Evolutionary conservation across 176 grass and related monocot genomes (phyloP).

Genomic region (Ensete ventricosum): DNA sequence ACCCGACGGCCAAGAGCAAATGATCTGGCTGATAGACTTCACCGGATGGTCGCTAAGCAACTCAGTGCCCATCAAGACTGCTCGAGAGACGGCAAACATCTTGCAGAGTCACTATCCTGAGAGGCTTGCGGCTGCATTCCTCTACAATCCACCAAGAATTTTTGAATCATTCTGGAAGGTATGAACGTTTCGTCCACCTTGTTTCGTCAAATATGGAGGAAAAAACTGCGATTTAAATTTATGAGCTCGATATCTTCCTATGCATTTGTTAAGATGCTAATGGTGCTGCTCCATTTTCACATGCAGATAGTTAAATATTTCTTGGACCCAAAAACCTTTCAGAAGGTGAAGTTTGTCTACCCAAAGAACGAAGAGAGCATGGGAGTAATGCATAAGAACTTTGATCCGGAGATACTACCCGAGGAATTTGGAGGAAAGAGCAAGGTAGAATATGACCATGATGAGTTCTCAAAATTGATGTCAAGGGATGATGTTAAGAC

Average conservation of each 20-base stretch:
- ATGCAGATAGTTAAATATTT: slow-evolving; percentile 50
- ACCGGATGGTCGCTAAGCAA: slow-evolving; percentile 75
- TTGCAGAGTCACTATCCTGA: slow-evolving; percentile 89
- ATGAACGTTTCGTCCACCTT: neutral
- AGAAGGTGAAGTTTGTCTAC: slow-evolving; percentile 67
- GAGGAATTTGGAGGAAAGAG: slow-evolving; percentile 68
- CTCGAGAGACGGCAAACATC: slow-evolving; percentile 44
- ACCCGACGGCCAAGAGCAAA: slow-evolving; percentile 68
- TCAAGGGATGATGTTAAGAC: slow-evolving; percentile 53
- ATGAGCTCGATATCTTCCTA: too few species aligned
- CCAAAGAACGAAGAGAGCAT: slow-evolving; percentile 60
- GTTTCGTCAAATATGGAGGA: too few species aligned
- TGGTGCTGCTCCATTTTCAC: neutral
- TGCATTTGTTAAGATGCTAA: too few species aligned
- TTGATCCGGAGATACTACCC: slow-evolving; percentile 58
- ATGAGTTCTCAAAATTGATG: slow-evolving; percentile 75
- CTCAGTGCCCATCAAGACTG: slow-evolving; percentile 52
- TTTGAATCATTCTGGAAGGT: slow-evolving; percentile 87
- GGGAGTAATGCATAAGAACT: slow-evolving; percentile 39
- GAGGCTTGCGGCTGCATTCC: slow-evolving; percentile 55
- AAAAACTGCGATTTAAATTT: too few species aligned
- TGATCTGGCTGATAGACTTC: slow-evolving; percentile 87
- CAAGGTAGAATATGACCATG: slow-evolving; percentile 50
- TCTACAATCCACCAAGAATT: slow-evolving; percentile 73
- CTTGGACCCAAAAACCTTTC: slow-evolving; percentile 49